phyloP scores from a whole-genome alignment of 129 eudicot genomes.

The Helianthus tuberosus region DNA sequence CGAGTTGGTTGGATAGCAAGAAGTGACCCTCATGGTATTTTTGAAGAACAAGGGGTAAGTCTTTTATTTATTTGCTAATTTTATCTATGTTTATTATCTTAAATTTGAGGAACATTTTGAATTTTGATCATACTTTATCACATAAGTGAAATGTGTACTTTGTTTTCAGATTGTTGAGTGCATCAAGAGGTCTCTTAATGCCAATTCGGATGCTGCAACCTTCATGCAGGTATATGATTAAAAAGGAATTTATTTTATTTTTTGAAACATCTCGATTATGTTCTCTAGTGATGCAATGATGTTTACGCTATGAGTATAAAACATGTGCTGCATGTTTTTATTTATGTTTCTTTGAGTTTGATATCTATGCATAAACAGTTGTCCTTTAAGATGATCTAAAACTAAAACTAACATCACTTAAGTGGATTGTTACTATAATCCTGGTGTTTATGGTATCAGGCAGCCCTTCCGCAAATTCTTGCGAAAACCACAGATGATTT shows the following conservation, averaged over 20 bases:
- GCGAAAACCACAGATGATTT: slow-evolving; percentile 49
- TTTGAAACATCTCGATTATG: neutral
- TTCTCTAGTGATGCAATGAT: slow-evolving; percentile 14
- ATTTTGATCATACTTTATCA: neutral
- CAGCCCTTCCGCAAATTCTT: slow-evolving; percentile 61
- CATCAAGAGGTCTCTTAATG: slow-evolving; percentile 43
- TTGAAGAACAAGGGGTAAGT: slow-evolving; percentile 48
- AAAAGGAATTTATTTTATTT: neutral
- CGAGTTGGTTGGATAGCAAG: slow-evolving; percentile 58
- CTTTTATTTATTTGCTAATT: neutral
- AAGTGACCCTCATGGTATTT: slow-evolving; percentile 48
- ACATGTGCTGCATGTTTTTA: slow-evolving; percentile 5
- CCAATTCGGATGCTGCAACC: slow-evolving; percentile 52
- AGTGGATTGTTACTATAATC: neutral
- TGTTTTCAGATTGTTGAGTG: slow-evolving; percentile 47
- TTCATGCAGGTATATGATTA: slow-evolving; percentile 48
- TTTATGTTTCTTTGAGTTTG: neutral
- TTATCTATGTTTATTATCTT: neutral
- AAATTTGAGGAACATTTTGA: slow-evolving; percentile 3
- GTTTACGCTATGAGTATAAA: neutral
- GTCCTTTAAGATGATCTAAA: neutral
- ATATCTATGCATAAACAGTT: neutral
- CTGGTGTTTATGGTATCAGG: slow-evolving; percentile 40
- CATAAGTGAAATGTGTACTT: neutral
- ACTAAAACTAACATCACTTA: neutral